Conservation (phyloP, 495 filamentous ascomycete genomes). For the Penicillium daleae region DNA sequence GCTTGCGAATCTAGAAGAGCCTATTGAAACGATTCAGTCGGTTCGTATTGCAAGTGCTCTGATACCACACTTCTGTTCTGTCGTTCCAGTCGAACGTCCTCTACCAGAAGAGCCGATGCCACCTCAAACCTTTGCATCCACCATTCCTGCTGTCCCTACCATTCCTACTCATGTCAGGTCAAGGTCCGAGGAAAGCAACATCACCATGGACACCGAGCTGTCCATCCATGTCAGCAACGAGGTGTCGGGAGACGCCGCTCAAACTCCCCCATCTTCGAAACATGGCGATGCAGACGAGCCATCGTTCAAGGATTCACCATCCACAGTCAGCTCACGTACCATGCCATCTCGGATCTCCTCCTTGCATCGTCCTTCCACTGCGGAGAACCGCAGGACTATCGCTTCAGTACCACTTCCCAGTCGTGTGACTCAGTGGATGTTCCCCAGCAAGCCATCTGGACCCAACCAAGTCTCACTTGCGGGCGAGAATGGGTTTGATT, state of each 20-base stretch:
- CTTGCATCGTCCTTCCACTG: slow-evolving; percentile 23
- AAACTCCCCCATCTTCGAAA: slow-evolving; percentile 12
- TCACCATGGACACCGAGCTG: slow-evolving; percentile 11
- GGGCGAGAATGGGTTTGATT: slow-evolving; percentile 30
- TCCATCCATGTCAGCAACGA: not conserved
- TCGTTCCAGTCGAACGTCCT: slow-evolving; percentile 24
- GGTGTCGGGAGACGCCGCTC: slow-evolving; percentile 1
- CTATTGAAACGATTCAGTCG: slow-evolving; percentile 27
- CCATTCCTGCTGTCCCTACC: not conserved
- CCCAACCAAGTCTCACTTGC: slow-evolving; percentile 23
- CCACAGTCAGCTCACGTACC: slow-evolving; percentile 27
- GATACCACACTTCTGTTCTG: slow-evolving; percentile 48
- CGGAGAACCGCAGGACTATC: slow-evolving; percentile 28
- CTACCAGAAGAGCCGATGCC: slow-evolving; percentile 12
- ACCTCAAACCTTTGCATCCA: slow-evolving; percentile 7
- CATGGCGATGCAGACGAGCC: slow-evolving; percentile 6
- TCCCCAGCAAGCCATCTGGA: slow-evolving; percentile 18
- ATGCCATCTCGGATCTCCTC: slow-evolving; percentile 28
- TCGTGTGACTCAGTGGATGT: slow-evolving; percentile 43
- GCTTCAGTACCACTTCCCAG: slow-evolving; percentile 28
- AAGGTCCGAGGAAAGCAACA: slow-evolving; percentile 19
- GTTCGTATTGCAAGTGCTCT: slow-evolving; percentile 32
- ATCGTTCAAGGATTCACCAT: slow-evolving; percentile 17
- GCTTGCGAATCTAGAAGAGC: slow-evolving; percentile 32
- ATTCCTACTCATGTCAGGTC: slow-evolving; percentile 15